A percentile compares a stretch with the other conserved stretches of the same genome.
Conservation (phyloP, 192 early-diverging fungal species). For the Backusella sp. region DNA sequence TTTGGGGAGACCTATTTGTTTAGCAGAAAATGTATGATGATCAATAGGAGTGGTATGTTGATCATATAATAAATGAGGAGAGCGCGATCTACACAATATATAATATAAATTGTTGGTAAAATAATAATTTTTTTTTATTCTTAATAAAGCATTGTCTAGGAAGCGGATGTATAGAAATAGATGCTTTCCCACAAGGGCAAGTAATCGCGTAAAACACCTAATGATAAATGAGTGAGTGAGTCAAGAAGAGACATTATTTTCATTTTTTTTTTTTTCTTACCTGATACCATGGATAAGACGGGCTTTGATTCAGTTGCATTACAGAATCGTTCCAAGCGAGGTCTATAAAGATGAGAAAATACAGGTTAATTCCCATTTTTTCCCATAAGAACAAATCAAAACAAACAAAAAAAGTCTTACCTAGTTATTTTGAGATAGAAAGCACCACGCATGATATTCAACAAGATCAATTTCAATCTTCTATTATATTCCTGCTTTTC, state of each 20-base stretch:
- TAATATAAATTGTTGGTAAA: neutral
- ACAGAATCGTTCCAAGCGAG: slow-evolving; percentile 62
- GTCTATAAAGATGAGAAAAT: slow-evolving; percentile 32
- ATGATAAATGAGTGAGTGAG: neutral
- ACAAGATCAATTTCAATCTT: slow-evolving; percentile 70
- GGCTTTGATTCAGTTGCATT: slow-evolving; percentile 69
- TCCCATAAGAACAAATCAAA: neutral
- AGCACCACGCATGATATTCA: slow-evolving; percentile 83
- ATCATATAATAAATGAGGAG: neutral
- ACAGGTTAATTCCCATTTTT: neutral
- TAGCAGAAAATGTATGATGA: neutral
- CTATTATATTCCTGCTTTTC: slow-evolving; percentile 80
- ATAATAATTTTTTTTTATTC: neutral
- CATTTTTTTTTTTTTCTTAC: slow-evolving; percentile 20
- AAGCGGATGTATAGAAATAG: slow-evolving; percentile 82
- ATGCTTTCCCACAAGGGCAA: slow-evolving; percentile 87
- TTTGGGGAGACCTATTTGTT: neutral
- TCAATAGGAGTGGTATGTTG: neutral
- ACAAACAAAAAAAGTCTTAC: slow-evolving; percentile 39
- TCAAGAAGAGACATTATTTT: neutral
- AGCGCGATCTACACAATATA: neutral
- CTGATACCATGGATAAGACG: slow-evolving; percentile 73
- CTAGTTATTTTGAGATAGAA: slow-evolving; percentile 80
- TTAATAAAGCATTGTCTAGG: slow-evolving; percentile 29
- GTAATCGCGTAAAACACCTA: slow-evolving; percentile 74